phyloP scores from a whole-genome alignment of 164 flowering plant species.

The Sedum album region DNA sequence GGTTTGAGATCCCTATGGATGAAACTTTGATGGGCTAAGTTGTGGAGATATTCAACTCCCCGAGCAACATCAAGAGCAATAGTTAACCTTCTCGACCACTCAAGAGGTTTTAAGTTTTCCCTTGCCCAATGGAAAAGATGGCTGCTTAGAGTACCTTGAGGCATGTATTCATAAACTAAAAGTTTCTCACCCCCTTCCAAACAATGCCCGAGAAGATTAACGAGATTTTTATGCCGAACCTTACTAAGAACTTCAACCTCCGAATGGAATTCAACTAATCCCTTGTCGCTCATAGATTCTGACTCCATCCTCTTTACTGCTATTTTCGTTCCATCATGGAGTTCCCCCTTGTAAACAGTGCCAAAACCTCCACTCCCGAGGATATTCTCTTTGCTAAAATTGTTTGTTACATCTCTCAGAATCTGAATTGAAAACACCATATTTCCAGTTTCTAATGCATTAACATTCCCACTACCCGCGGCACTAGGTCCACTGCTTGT shows the following conservation, averaged over 20 bases:
- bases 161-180: constrained; percentile 90
- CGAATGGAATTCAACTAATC: constrained; percentile 65
- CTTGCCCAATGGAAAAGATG: constrained; percentile 65
- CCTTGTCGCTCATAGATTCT: constrained; percentile 63
- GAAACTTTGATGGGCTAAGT: constrained; percentile 75
- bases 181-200: constrained; percentile 85
- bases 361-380: constrained; percentile 92
- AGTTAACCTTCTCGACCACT: constrained; percentile 66
- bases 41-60: constrained; percentile 86
- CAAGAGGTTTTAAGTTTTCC: constrained; percentile 61
- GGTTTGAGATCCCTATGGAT: constrained; percentile 94
- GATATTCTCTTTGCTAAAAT: constrained; percentile 66
- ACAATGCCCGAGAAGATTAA: constrained; percentile 75
- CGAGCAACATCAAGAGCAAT: constrained; percentile 92
- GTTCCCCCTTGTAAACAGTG: constrained; percentile 91
- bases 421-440: constrained; percentile 82
- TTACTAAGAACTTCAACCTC: constrained; percentile 85
- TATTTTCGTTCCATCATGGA: constrained; percentile 88
- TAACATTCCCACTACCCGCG: constrained; percentile 24
- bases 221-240: constrained; percentile 85
- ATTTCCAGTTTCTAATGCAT: constrained; percentile 54
- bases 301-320: constrained; percentile 97
- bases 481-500: constrained; percentile 33
- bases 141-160: constrained; percentile 81
- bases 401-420: constrained; percentile 67